A percentile compares a stretch with the other conserved stretches of the same genome.
Conservation (phyloP, 257 asterid genomes). For the Rhazya stricta region DNA sequence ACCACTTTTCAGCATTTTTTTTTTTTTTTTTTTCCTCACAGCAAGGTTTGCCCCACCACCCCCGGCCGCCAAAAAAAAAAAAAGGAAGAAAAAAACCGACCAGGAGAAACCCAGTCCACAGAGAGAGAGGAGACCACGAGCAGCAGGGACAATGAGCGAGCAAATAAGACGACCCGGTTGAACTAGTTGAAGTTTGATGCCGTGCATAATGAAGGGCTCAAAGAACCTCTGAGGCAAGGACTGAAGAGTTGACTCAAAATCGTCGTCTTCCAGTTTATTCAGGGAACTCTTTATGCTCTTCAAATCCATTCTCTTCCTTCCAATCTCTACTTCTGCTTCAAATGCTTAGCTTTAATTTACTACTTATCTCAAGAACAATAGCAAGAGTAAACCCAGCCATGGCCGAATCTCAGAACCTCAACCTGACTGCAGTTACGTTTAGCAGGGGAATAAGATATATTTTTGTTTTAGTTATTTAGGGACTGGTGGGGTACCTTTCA, state of each 20-base stretch:
- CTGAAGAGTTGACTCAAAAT: constrained; percentile 38
- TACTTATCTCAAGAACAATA: too few species aligned
- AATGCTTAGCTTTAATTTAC: too few species aligned
- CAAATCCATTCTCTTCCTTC: constrained; percentile 39
- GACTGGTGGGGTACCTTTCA: too few species aligned
- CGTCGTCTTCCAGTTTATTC: constrained; percentile 38
- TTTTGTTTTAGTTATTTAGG: too few species aligned
- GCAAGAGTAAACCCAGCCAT: too few species aligned
- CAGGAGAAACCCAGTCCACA: too few species aligned
- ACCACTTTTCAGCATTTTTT: too few species aligned
- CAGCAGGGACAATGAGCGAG: constrained; percentile 67
- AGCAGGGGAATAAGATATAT: too few species aligned
- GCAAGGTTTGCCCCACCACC: not conserved
- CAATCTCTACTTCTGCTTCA: not conserved
- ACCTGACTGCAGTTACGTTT: too few species aligned
- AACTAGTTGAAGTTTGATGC: constrained; percentile 50
- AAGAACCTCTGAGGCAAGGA: constrained; percentile 57
- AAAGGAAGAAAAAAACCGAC: not conserved
- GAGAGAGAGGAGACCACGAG: constrained; percentile 50
- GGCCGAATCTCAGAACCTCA: too few species aligned
- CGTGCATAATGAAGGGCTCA: constrained; percentile 62
- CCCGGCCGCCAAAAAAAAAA: not conserved
- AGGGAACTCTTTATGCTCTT: constrained; percentile 47
- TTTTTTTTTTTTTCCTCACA: too few species aligned
- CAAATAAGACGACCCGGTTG: constrained; percentile 66